Conservation (phyloP, 805 yeast genomes). For the Hanseniaspora lachancei region DNA sequence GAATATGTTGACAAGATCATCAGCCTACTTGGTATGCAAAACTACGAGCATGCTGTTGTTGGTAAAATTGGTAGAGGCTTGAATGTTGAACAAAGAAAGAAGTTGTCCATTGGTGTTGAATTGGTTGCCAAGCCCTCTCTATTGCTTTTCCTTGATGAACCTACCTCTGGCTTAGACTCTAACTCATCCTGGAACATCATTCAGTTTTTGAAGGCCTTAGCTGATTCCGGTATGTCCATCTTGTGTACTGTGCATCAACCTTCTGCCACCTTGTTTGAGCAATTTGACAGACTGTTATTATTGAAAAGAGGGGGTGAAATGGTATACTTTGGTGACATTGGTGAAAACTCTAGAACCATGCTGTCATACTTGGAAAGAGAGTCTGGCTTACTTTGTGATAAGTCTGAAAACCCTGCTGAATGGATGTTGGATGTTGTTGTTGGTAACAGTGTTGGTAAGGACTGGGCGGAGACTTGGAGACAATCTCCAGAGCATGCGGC, state of each 20-base stretch:
- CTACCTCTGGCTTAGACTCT: constrained; percentile 60
- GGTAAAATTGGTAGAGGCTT: constrained; percentile 65
- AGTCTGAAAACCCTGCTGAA: constrained; percentile 60
- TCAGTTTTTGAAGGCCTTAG: constrained; percentile 51
- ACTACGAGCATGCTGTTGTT: constrained; percentile 62
- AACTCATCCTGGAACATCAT: constrained; percentile 60
- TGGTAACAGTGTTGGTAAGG: constrained; percentile 47
- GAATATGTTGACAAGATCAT: constrained; percentile 60
- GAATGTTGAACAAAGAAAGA: constrained; percentile 56
- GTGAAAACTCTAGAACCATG: constrained; percentile 45
- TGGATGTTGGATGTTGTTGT: constrained; percentile 36
- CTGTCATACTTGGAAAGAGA: constrained; percentile 55
- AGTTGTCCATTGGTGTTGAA: constrained; percentile 58
- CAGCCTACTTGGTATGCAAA: constrained; percentile 51
- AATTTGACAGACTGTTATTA: constrained; percentile 53
- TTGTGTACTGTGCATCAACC: constrained; percentile 71
- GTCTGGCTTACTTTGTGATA: constrained; percentile 56
- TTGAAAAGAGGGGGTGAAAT: constrained; percentile 66
- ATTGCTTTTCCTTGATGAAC: constrained; percentile 54
- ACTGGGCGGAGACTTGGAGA: constrained; percentile 56
- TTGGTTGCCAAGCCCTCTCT: constrained; percentile 56
- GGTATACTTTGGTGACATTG: constrained; percentile 73
- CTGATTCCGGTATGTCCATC: constrained; percentile 61
- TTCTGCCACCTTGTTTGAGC: constrained; percentile 53
- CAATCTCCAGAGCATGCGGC: constrained; percentile 38